Conservation (phyloP, 495 filamentous ascomycete genomes). For the Xylaria intraflava region DNA sequence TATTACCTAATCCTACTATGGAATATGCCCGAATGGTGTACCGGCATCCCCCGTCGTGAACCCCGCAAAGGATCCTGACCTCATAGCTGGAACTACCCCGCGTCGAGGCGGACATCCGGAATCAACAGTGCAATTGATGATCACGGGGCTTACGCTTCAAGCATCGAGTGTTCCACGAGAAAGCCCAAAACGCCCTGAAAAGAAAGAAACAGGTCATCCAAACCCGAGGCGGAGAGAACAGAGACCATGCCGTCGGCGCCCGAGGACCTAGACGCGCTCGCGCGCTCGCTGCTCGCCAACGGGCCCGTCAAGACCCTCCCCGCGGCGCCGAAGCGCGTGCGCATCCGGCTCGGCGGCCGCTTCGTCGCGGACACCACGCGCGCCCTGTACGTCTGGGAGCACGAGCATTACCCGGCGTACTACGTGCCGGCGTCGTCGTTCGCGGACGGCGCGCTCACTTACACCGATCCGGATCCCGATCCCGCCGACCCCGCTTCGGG, state of each 20-base stretch:
- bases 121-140: too few species aligned
- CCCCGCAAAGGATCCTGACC: too few species aligned
- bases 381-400: constrained; percentile 34
- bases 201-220: too few species aligned
- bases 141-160: too few species aligned
- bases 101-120: too few species aligned
- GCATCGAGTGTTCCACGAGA: too few species aligned
- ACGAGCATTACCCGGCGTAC: constrained; percentile 23
- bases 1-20: too few species aligned
- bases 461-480: background rate
- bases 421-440: constrained; percentile 18
- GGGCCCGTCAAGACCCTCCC: constrained; percentile 27
- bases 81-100: too few species aligned
- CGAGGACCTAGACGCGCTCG: constrained; percentile 21
- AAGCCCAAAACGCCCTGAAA: too few species aligned
- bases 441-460: background rate
- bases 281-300: constrained; percentile 13
- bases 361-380: constrained; percentile 30
- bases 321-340: constrained; percentile 26
- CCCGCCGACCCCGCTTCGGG: background rate
- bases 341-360: constrained; percentile 22
- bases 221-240: too few species aligned
- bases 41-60: too few species aligned
- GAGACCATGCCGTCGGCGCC: constrained; percentile 1
- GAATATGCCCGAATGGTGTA: too few species aligned